Conservation (phyloP, 176 grass and related monocot species). For the Avena atlantica region DNA sequence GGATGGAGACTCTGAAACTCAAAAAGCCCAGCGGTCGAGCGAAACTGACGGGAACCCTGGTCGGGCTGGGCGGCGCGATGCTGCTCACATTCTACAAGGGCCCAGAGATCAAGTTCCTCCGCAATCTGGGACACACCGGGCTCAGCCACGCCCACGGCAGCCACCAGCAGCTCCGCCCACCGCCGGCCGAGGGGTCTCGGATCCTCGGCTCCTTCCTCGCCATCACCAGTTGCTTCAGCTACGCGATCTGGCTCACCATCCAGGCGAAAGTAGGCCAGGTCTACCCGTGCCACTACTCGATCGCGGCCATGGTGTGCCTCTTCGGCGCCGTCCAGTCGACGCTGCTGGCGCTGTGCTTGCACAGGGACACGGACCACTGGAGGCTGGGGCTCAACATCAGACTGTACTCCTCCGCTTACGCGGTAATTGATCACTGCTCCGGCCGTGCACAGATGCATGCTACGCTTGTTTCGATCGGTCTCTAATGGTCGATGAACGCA, state of each 20-base stretch:
- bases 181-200: neutral
- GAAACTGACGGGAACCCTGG: conserved; percentile 57
- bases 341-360: conserved; percentile 45
- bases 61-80: conserved; percentile 60
- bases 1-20: conserved; percentile 54
- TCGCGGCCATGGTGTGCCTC: conserved; percentile 57
- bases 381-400: conserved; percentile 55
- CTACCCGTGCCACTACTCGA: conserved; percentile 68
- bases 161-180: neutral
- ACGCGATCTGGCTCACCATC: conserved; percentile 59
- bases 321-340: conserved; percentile 52
- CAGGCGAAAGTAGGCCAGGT: conserved; percentile 52
- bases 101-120: conserved; percentile 38
- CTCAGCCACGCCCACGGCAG: neutral
- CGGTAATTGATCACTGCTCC: conserved; percentile 30
- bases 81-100: conserved; percentile 71
- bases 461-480: neutral
- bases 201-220: conserved; percentile 53
- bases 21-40: conserved; percentile 46
- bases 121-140: neutral
- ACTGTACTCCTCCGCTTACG: conserved; percentile 51
- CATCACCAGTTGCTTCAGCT: conserved; percentile 60
- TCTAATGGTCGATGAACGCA: conserved; percentile 9
- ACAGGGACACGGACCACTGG: conserved; percentile 42
- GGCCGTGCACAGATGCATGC: neutral